Evolutionary conservation across 176 grass and related monocot genomes (phyloP).

Genomic region (Raddia guianensis): DNA sequence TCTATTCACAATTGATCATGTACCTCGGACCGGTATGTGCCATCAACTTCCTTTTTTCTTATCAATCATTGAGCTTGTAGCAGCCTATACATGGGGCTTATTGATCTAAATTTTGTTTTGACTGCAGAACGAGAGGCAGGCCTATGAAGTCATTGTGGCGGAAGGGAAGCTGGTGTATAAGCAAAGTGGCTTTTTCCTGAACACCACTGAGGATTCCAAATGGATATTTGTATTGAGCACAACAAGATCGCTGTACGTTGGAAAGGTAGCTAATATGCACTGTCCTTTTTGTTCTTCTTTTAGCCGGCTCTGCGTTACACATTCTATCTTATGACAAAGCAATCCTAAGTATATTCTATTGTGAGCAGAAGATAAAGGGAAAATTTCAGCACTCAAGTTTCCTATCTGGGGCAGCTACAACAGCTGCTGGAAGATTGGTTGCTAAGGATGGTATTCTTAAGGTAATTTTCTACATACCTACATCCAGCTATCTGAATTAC

Average conservation of each 20-base stretch:
- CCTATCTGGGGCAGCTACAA: slow-evolving; percentile 81
- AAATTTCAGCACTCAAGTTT: slow-evolving; percentile 99
- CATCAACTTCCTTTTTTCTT: slow-evolving; percentile 1
- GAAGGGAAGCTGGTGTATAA: slow-evolving; percentile 69
- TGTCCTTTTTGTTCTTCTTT: not conserved
- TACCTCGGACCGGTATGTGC: slow-evolving; percentile 85
- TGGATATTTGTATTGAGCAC: slow-evolving; percentile 99
- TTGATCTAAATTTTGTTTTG: not conserved
- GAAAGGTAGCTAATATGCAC: slow-evolving; percentile 52
- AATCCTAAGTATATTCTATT: slow-evolving; percentile 25
- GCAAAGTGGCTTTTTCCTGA: slow-evolving; percentile 44
- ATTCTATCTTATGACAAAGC: slow-evolving; percentile 5
- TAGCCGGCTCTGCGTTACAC: not conserved
- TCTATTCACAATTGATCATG: slow-evolving; percentile 70
- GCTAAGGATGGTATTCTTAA: slow-evolving; percentile 70
- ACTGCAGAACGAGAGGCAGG: slow-evolving; percentile 64
- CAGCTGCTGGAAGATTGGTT: slow-evolving; percentile 82
- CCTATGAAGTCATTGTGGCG: slow-evolving; percentile 73
- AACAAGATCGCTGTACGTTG: slow-evolving; percentile 69
- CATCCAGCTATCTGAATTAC: not conserved
- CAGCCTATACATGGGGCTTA: not conserved
- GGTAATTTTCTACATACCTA: slow-evolving; percentile 34
- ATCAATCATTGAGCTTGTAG: not conserved
- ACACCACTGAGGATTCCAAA: slow-evolving; percentile 76
- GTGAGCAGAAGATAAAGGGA: slow-evolving; percentile 89